These are phyloP conservation scores for Yarrowia divulgata DNA, from an alignment of 805 yeast species.

Conservation along the genomic window DNA sequence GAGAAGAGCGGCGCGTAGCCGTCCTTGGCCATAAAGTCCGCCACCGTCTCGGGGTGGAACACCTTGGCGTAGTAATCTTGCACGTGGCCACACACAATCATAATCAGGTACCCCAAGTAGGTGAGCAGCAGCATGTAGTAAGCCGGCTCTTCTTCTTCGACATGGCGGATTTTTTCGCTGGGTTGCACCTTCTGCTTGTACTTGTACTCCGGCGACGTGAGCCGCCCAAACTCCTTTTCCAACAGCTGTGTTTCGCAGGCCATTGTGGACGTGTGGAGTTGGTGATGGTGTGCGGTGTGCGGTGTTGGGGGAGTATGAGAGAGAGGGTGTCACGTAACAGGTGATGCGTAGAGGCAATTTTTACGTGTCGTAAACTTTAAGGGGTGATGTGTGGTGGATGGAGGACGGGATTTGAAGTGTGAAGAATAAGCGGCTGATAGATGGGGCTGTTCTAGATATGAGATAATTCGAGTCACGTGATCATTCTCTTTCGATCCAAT, in stretches of 20 bases:
- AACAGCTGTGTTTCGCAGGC: conserved; percentile 38
- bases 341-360: conserved; percentile 33
- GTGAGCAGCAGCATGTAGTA: conserved; percentile 80
- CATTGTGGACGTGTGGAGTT: conserved; percentile 8
- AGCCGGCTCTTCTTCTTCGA: conserved; percentile 84
- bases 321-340: conserved; percentile 8
- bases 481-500: too few relatives aligned
- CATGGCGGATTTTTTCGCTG: conserved; percentile 60
- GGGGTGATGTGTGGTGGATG: not conserved
- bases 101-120: conserved; percentile 80
- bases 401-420: too few relatives aligned
- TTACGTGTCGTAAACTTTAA: conserved; percentile 34
- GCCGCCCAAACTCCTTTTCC: conserved; percentile 77
- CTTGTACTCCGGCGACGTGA: conserved; percentile 69
- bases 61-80: conserved; percentile 85
- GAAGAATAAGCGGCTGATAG: too few relatives aligned
- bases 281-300: not conserved
- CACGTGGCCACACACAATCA: conserved; percentile 87
- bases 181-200: conserved; percentile 66
- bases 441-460: too few relatives aligned
- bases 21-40: conserved; percentile 73
- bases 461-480: not conserved
- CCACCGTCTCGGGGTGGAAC: conserved; percentile 67
- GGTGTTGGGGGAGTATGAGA: conserved; percentile 35
- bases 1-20: conserved; percentile 97